phyloP scores from a whole-genome alignment of 139 green algal species.

The Gonium pectorale region DNA sequence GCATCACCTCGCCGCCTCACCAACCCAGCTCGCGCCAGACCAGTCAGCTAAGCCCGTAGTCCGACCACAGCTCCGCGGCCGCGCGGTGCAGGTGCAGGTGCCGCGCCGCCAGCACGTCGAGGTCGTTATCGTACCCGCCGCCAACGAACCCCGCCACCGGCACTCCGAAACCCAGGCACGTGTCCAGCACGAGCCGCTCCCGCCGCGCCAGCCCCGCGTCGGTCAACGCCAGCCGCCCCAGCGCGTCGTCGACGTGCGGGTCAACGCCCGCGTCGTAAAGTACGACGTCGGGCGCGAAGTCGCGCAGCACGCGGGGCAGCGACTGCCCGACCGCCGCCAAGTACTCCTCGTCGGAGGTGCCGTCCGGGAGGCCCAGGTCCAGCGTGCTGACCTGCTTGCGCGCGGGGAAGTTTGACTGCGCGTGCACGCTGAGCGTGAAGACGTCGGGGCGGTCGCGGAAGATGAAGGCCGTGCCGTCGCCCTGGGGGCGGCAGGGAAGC shows the following conservation, averaged over 20 bases:
- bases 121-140: constrained; percentile 78
- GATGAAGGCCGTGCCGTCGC: constrained; percentile 52
- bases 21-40: no score
- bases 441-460: constrained; percentile 40
- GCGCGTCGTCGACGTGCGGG: constrained; percentile 74
- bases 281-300: constrained; percentile 83
- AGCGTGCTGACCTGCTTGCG: constrained; percentile 81
- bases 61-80: constrained; percentile 70
- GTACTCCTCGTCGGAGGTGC: constrained; percentile 74
- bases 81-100: constrained; percentile 79
- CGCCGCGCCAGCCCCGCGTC: constrained; percentile 78
- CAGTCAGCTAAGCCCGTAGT: constrained; percentile 49
- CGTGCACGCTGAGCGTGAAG: constrained; percentile 86
- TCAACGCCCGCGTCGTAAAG: constrained; percentile 93
- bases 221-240: constrained; percentile 78
- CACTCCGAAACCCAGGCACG: constrained; percentile 70
- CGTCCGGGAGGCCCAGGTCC: constrained; percentile 83
- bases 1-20: background rate
- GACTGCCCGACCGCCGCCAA: constrained; percentile 50
- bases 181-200: constrained; percentile 89
- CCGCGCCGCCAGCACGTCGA: constrained; percentile 74
- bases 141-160: constrained; percentile 76
- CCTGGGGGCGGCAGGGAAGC: constrained; percentile 12
- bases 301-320: constrained; percentile 64
- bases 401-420: constrained; percentile 87